Conservation (phyloP, 768 basidiomycete species). For the Kwoniella botswanensis region DNA sequence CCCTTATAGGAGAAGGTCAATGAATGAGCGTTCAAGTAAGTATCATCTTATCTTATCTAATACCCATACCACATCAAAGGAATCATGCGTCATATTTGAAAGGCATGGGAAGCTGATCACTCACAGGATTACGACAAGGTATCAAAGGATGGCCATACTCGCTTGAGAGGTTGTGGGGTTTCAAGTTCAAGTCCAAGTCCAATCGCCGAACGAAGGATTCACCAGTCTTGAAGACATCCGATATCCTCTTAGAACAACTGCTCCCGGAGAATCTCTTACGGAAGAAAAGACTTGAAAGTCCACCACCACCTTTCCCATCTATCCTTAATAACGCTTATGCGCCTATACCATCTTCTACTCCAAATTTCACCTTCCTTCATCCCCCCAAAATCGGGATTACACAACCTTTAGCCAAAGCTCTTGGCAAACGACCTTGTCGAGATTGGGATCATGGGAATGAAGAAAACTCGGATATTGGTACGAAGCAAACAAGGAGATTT, state of each 20-base stretch:
- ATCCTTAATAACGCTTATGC: neutral
- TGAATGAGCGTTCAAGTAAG: neutral
- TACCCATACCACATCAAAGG: neutral
- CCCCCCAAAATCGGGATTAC: neutral
- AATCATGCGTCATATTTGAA: neutral
- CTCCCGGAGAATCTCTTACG: neutral
- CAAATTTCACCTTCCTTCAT: neutral
- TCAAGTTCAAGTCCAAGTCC: neutral
- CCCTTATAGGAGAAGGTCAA: neutral
- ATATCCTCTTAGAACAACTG: neutral
- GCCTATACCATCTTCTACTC: neutral
- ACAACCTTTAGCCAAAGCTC: neutral
- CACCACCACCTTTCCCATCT: neutral
- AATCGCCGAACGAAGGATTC: neutral
- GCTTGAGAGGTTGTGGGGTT: neutral
- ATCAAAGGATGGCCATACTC: neutral
- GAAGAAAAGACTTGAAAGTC: neutral
- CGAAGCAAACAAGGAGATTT: neutral
- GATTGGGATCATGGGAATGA: too few species aligned
- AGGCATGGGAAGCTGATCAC: neutral
- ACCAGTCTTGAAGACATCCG: neutral
- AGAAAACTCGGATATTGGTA: too few species aligned
- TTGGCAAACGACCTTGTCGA: neutral
- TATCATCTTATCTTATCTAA: neutral
- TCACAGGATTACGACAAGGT: neutral